Conservation (phyloP, 1,284 basidiomycete species). For the Puccinia triticina region DNA sequence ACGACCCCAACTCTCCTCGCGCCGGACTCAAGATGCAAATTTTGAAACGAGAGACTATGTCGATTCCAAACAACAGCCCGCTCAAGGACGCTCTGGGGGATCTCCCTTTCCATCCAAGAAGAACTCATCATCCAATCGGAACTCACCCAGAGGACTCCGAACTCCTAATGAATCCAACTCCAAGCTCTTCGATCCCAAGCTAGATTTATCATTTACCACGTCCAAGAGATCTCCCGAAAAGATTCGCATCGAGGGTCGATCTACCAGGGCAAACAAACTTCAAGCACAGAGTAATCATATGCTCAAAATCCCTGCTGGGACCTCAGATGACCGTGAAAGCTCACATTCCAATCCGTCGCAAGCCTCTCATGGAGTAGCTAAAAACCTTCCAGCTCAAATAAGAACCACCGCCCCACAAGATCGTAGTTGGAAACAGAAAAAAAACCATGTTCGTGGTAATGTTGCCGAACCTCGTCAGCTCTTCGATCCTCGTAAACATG, state of each 20-base stretch:
- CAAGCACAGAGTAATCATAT: neutral
- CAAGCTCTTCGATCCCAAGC: slow-evolving; percentile 39
- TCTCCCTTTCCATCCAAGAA: slow-evolving; percentile 18
- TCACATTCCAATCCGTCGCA: slow-evolving; percentile 16
- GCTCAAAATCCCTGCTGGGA: slow-evolving; percentile 7
- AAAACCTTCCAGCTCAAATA: neutral
- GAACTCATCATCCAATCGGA: neutral
- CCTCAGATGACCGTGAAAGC: slow-evolving; percentile 22
- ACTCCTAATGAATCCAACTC: slow-evolving; percentile 4
- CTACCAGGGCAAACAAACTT: neutral
- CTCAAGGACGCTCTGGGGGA: neutral
- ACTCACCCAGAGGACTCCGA: neutral
- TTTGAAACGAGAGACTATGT: neutral
- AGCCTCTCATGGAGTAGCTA: slow-evolving; percentile 20
- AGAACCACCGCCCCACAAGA: slow-evolving; percentile 24
- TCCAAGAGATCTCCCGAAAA: neutral
- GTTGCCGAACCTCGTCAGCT: slow-evolving; percentile 62
- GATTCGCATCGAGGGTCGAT: slow-evolving; percentile 1
- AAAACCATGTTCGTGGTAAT: slow-evolving; percentile 17
- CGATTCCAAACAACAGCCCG: neutral
- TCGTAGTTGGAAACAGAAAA: slow-evolving; percentile 38
- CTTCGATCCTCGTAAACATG: slow-evolving; percentile 80
- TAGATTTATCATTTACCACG: slow-evolving; percentile 14
- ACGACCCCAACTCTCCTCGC: slow-evolving; percentile 3
- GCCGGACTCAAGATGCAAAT: neutral